A percentile compares a stretch with the other conserved stretches of the same genome.
Conservation (phyloP, 768 basidiomycete genomes). For the Boletus barrowsii region DNA sequence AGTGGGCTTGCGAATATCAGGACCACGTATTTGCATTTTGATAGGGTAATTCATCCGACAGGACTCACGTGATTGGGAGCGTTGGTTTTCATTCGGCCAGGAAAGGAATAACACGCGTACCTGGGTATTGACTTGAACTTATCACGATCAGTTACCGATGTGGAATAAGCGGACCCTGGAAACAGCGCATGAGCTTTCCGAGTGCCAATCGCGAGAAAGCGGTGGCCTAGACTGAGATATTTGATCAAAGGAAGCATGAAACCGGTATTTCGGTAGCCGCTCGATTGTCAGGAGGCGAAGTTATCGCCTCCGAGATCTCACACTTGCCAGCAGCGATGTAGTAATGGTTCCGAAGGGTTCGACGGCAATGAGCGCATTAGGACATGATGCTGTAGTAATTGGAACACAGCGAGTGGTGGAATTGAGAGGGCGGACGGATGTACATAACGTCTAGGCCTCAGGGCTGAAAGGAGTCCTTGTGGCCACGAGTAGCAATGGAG, state of each 20-base stretch:
- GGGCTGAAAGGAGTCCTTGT: conserved; percentile 5
- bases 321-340: conserved; percentile 25
- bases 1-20: conserved; percentile 18
- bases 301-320: conserved; percentile 35
- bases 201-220: conserved; percentile 27
- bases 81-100: background rate
- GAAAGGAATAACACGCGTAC: conserved; percentile 25
- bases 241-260: conserved; percentile 27
- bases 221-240: conserved; percentile 27
- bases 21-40: conserved; percentile 25
- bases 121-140: conserved; percentile 19
- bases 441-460: conserved; percentile 15
- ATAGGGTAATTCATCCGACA: conserved; percentile 24
- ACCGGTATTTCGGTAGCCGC: conserved; percentile 29
- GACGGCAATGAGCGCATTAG: conserved; percentile 27
- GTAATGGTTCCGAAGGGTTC: conserved; percentile 30
- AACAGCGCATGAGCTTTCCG: conserved; percentile 20
- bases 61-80: conserved; percentile 3
- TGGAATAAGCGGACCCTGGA: conserved; percentile 33
- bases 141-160: conserved; percentile 23
- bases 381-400: conserved; percentile 19
- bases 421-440: background rate
- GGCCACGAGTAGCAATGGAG: conserved; percentile 4
- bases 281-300: conserved; percentile 33
- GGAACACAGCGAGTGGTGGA: conserved; percentile 16